Conservation (phyloP, 176 grass and related monocot species). For the Oryza nivara region DNA sequence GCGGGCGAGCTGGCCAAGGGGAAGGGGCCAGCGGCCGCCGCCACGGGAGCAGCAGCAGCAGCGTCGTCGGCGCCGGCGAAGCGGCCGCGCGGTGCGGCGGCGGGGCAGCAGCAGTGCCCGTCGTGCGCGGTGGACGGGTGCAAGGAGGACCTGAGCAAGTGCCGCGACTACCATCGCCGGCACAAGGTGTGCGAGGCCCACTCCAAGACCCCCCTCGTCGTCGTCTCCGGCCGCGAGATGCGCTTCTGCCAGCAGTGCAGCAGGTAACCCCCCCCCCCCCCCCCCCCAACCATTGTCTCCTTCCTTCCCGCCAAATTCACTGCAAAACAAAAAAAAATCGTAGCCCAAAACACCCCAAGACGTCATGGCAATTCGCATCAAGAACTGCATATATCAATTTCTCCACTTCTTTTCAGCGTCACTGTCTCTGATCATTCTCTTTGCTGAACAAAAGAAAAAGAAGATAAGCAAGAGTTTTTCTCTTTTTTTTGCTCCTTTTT, state of each 20-base stretch:
- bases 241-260: constrained; percentile 98
- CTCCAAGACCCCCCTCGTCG: constrained; percentile 74
- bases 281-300: not conserved
- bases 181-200: constrained; percentile 86
- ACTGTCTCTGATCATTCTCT: not conserved
- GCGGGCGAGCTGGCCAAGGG: not conserved
- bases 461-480: not conserved
- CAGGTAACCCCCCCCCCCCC: constrained; percentile 50
- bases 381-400: not conserved
- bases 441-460: not conserved
- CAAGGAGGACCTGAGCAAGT: constrained; percentile 80
- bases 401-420: not conserved
- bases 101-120: constrained; percentile 21
- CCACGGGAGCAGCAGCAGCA: not conserved
- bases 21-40: not conserved
- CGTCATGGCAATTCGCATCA: not conserved
- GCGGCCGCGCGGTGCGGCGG: constrained; percentile 34
- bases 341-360: not conserved
- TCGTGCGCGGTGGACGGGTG: constrained; percentile 88
- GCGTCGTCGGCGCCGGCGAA: constrained; percentile 22
- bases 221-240: constrained; percentile 73
- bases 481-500: not conserved
- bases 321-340: not conserved
- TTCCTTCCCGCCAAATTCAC: not conserved
- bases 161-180: constrained; percentile 76